Evolutionary conservation across 2,329 filamentous ascomycete genomes (phyloP).

Genomic region (Cercospora beticola): DNA sequence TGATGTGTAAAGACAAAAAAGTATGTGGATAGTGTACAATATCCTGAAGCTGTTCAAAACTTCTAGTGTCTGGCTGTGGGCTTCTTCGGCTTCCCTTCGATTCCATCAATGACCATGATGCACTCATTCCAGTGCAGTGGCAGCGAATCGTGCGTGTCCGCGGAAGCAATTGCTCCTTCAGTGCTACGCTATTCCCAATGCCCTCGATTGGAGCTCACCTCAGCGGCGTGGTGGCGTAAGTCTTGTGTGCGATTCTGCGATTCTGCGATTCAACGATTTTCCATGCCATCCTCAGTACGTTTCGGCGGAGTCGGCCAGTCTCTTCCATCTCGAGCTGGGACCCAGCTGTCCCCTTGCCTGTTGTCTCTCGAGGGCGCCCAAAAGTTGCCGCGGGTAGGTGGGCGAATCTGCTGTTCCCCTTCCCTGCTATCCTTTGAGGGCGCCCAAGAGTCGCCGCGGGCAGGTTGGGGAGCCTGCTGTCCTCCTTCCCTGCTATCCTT

Average conservation of each 20-base stretch:
- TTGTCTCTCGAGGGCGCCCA: not conserved
- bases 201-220: not conserved
- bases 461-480: not conserved
- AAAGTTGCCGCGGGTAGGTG: not conserved
- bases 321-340: slow-evolving; percentile 15
- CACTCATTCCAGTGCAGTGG: not conserved
- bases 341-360: slow-evolving; percentile 14
- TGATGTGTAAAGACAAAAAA: slow-evolving; percentile 8
- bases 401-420: too few relatives aligned
- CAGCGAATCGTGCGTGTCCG: not conserved
- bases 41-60: not conserved
- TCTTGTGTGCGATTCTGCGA: not conserved
- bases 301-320: slow-evolving; percentile 11
- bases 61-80: not conserved
- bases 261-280: not conserved
- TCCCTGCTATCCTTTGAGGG: not conserved
- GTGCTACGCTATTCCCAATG: not conserved
- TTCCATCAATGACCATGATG: not conserved
- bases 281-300: not conserved
- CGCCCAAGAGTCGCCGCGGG: not conserved
- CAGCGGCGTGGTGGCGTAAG: not conserved
- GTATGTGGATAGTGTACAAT: slow-evolving; percentile 12
- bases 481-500: not conserved
- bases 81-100: not conserved
- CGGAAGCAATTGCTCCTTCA: not conserved